A percentile compares a stretch with the other conserved stretches of the same genome.
These are phyloP conservation scores for Isochrysis galbana DNA, from an alignment of 78 protist species.

Conservation along the genomic window DNA sequence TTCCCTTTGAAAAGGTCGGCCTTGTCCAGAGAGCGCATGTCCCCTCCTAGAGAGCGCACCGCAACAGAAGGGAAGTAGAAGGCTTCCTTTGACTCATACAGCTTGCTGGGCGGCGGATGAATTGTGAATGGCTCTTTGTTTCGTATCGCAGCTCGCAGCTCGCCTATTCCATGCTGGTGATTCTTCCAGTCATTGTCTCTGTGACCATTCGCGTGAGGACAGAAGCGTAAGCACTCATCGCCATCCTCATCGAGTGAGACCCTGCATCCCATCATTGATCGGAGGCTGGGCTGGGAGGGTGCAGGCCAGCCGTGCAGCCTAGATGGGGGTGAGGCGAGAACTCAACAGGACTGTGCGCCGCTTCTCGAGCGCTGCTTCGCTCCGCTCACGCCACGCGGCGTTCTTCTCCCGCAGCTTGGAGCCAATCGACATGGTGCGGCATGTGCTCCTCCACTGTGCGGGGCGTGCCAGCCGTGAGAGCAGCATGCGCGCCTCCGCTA, in stretches of 20 bases:
- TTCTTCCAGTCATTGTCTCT: background rate
- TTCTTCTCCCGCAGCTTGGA: background rate
- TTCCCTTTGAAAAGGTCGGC: background rate
- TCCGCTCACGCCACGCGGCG: background rate
- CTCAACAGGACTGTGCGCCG: background rate
- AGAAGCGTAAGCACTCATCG: too few relatives aligned
- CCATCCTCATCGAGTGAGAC: too few relatives aligned
- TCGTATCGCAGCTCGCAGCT: background rate
- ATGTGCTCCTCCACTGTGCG: too few relatives aligned
- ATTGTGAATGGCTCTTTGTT: background rate
- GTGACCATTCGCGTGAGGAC: too few relatives aligned
- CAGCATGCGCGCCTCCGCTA: too few relatives aligned
- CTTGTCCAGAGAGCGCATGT: background rate
- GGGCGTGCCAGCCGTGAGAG: too few relatives aligned
- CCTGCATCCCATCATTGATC: too few relatives aligned
- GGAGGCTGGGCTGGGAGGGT: too few relatives aligned
- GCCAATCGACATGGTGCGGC: background rate
- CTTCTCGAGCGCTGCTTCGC: background rate
- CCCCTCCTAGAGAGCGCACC: background rate
- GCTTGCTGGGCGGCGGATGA: background rate
- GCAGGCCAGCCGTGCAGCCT: too few relatives aligned
- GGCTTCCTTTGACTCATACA: background rate
- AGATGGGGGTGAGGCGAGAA: too few relatives aligned
- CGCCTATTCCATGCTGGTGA: background rate
- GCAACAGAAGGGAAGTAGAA: background rate